Percentiles rank a stretch among this genome's conserved stretches.
Conservation (phyloP, 2,329 filamentous ascomycete genomes). For the Xylariaceae sp. region DNA sequence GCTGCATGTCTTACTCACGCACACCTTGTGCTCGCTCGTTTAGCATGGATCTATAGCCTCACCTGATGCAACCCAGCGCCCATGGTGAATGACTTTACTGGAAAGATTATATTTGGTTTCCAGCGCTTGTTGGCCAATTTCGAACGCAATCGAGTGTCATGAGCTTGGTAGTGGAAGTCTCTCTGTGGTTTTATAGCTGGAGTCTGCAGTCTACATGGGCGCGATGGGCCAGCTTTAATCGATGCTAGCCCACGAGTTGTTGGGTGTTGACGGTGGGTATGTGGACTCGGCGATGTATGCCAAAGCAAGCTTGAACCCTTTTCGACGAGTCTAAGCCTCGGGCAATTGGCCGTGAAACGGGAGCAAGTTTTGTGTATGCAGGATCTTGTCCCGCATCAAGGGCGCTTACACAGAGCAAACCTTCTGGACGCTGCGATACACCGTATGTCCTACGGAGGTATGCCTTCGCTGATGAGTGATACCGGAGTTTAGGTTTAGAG, state of each 20-base stretch:
- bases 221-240: no score
- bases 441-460: background rate
- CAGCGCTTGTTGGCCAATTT: background rate
- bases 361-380: constrained; percentile 1
- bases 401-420: background rate
- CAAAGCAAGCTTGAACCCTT: constrained; percentile 11
- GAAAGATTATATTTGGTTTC: no score
- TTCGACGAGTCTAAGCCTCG: background rate
- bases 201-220: no score
- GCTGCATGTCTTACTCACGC: constrained; percentile 9
- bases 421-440: background rate
- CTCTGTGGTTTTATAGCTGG: background rate
- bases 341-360: background rate
- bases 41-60: background rate
- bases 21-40: background rate
- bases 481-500: background rate
- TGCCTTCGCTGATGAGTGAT: background rate
- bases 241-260: background rate
- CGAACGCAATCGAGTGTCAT: background rate
- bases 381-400: background rate
- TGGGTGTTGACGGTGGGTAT: background rate
- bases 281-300: background rate
- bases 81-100: no score
- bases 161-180: background rate
- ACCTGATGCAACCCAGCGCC: background rate